phyloP scores from a whole-genome alignment of 495 filamentous ascomycete species.

The Penicillium angulare region DNA sequence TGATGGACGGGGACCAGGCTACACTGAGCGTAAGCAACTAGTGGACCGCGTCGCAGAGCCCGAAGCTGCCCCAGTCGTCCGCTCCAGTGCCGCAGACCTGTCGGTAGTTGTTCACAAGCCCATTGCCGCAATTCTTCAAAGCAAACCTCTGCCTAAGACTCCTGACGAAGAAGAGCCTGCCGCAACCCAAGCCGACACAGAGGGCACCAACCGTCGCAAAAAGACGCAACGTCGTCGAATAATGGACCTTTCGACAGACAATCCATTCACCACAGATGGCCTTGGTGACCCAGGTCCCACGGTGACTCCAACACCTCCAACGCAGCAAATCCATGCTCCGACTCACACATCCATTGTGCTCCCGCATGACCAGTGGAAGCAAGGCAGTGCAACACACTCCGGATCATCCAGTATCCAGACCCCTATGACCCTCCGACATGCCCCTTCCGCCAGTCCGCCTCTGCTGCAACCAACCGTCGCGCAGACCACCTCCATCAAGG shows the following conservation, averaged over 20 bases:
- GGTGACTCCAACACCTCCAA: conserved; percentile 28
- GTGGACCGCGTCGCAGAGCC: conserved; percentile 78
- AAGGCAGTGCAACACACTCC: conserved; percentile 34
- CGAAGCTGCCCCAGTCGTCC: conserved; percentile 72
- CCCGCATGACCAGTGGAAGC: conserved; percentile 36
- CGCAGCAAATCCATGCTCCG: conserved; percentile 34
- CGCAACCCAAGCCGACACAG: conserved; percentile 24
- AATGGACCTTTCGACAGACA: conserved; percentile 73
- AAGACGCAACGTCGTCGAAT: conserved; percentile 69
- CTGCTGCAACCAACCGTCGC: conserved; percentile 13
- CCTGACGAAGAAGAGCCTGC: conserved; percentile 50
- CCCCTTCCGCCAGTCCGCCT: conserved; percentile 16
- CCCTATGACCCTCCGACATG: conserved; percentile 17
- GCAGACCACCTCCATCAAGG: conserved; percentile 24
- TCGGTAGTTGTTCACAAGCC: conserved; percentile 63
- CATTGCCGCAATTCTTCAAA: conserved; percentile 8
- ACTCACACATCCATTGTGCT: conserved; percentile 25
- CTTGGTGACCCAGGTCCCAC: conserved; percentile 29
- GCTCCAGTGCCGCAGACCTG: conserved; percentile 55
- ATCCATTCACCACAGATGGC: conserved; percentile 41
- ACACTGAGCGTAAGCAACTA: conserved; percentile 78
- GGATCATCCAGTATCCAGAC: conserved; percentile 30
- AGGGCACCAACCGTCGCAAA: conserved; percentile 42
- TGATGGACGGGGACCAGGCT: conserved; percentile 76
- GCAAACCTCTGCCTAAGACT: conserved; percentile 25